These are phyloP conservation scores for Tetracladium maxilliforme DNA, from an alignment of 2,329 filamentous ascomycete genomes.

Conservation along the genomic window DNA sequence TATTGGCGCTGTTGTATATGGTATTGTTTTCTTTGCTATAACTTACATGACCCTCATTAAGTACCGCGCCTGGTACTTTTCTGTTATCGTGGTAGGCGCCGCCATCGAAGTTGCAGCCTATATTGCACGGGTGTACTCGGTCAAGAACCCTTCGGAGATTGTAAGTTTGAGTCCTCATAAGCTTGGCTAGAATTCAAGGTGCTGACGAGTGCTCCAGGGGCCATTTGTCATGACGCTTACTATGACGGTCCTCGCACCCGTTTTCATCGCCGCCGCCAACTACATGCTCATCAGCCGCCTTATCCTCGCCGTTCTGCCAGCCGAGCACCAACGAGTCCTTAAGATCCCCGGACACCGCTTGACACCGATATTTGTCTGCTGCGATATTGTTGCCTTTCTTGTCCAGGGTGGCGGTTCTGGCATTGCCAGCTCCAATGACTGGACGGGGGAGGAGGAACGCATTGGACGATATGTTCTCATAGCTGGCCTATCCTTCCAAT, in stretches of 20 bases:
- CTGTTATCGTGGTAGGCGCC: conserved; percentile 24
- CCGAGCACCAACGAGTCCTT: conserved; percentile 17
- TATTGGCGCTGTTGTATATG: conserved; percentile 23
- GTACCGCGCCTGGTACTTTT: conserved; percentile 26
- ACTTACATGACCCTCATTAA: conserved; percentile 24
- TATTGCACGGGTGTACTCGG: conserved; percentile 19
- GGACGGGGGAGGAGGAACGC: conserved; percentile 21
- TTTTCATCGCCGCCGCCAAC: conserved; percentile 32
- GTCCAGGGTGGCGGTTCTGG: conserved; percentile 27
- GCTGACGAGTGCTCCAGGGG: conserved; percentile 9
- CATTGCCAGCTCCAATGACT: conserved; percentile 25
- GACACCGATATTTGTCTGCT: conserved; percentile 28
- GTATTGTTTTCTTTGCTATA: conserved; percentile 20
- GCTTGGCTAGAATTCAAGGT: too few relatives aligned
- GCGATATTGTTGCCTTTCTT: conserved; percentile 27
- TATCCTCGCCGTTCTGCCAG: conserved; percentile 20
- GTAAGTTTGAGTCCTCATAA: conserved; percentile 10
- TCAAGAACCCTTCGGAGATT: conserved; percentile 17
- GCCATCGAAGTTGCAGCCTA: conserved; percentile 26
- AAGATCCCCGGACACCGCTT: conserved; percentile 20
- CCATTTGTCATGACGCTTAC: conserved; percentile 22
- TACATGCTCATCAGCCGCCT: conserved; percentile 35
- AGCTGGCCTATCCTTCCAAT: conserved; percentile 23
- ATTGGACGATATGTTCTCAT: conserved; percentile 25
- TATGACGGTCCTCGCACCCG: conserved; percentile 30